These are phyloP conservation scores for Entophlyctis helioformis DNA, from an alignment of 192 early-diverging fungal genomes.

Conservation along the genomic window DNA sequence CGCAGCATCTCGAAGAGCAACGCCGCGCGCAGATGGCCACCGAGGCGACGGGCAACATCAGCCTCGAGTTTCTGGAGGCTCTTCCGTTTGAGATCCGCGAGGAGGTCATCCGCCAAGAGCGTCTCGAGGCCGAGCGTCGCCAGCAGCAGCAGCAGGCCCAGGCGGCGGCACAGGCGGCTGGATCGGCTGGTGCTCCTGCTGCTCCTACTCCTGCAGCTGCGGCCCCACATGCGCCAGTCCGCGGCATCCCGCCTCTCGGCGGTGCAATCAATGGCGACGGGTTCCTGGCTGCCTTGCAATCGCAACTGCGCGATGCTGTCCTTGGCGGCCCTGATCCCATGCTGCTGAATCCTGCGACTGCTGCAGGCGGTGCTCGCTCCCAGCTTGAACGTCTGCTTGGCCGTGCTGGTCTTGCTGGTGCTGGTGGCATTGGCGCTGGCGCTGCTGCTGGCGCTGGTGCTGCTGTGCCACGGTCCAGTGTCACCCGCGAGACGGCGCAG, in stretches of 20 bases:
- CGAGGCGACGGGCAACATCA: conserved; percentile 13
- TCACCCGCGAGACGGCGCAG: conserved; percentile 57
- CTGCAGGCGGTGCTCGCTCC: not conserved
- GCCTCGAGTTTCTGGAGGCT: conserved; percentile 75
- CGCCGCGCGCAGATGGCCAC: conserved; percentile 14
- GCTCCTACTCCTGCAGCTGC: not conserved
- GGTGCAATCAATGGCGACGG: too few relatives aligned
- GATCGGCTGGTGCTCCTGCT: not conserved
- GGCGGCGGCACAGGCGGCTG: too few relatives aligned
- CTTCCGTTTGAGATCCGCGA: conserved; percentile 82
- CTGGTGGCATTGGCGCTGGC: too few relatives aligned
- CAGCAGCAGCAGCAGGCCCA: conserved; percentile 37
- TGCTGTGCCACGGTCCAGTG: too few relatives aligned
- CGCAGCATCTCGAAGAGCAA: conserved; percentile 61
- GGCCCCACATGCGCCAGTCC: too few relatives aligned
- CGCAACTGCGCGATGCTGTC: too few relatives aligned
- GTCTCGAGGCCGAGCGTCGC: conserved; percentile 52
- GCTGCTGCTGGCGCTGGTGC: too few relatives aligned
- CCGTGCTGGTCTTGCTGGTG: not conserved
- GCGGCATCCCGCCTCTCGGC: too few relatives aligned
- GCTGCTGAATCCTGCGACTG: not conserved
- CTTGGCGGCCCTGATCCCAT: not conserved
- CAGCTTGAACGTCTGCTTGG: not conserved
- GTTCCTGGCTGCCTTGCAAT: too few relatives aligned
- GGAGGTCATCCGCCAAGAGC: conserved; percentile 71